A percentile compares a stretch with the other conserved stretches of the same genome.
phyloP scores from a whole-genome alignment of 108 stramenopile genomes.

The Cylindrotheca fusiformis region DNA sequence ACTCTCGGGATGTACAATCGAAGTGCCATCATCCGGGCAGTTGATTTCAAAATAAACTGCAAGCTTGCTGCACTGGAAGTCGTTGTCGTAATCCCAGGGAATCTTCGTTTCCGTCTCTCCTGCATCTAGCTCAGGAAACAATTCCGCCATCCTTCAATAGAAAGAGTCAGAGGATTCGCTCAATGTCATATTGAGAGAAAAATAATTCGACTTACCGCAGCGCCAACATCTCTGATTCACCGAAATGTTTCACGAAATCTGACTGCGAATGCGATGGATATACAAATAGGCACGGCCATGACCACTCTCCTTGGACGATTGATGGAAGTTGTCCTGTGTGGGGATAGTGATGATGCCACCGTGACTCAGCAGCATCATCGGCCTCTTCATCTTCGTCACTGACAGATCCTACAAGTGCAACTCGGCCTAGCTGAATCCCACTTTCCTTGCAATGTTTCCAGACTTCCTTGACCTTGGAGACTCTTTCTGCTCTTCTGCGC shows the following conservation, averaged over 20 bases:
- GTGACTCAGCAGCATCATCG: constrained; percentile 52
- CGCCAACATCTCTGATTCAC: constrained; percentile 78
- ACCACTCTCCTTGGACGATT: constrained; percentile 39
- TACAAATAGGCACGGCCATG: constrained; percentile 82
- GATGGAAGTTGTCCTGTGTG: constrained; percentile 74
- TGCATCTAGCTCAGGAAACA: constrained; percentile 84
- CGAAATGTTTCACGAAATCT: constrained; percentile 81
- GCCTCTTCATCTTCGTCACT: constrained; percentile 70
- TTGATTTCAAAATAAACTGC: constrained; percentile 89
- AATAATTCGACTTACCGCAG: constrained; percentile 20
- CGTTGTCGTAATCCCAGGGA: constrained; percentile 88
- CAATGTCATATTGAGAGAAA: constrained; percentile 36
- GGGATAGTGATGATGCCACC: constrained; percentile 87
- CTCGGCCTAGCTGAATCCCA: constrained; percentile 65
- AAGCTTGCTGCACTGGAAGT: constrained; percentile 81
- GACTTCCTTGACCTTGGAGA: constrained; percentile 68
- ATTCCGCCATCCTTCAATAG: constrained; percentile 72
- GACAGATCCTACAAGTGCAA: constrained; percentile 73
- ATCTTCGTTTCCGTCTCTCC: constrained; percentile 47
- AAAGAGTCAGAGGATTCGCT: constrained; percentile 66
- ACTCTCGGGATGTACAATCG: constrained; percentile 68
- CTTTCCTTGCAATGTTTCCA: constrained; percentile 85
- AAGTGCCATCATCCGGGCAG: constrained; percentile 22
- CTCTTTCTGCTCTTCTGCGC: constrained; percentile 72
- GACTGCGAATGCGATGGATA: constrained; percentile 86